Evolutionary conservation across 2,329 filamentous ascomycete species (phyloP).

Genomic region (Diaporthe batatas): DNA sequence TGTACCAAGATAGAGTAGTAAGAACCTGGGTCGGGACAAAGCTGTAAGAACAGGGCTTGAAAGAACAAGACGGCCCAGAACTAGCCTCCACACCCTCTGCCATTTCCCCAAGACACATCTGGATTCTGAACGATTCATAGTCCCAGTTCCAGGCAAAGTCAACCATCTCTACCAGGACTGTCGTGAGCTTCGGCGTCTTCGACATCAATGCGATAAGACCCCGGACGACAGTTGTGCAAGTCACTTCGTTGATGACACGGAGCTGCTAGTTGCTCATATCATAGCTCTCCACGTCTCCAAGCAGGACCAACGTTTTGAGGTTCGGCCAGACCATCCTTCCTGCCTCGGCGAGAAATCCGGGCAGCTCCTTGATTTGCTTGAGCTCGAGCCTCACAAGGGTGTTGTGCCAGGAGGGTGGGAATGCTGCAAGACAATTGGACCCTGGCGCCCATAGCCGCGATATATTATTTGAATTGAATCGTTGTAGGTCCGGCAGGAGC

Average conservation of each 20-base stretch:
- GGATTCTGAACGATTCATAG: neutral
- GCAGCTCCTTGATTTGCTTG: neutral
- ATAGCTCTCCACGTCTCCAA: neutral
- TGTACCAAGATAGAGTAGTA: neutral
- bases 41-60: neutral
- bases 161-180: neutral
- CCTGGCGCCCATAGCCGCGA: neutral
- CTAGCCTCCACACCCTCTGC: neutral
- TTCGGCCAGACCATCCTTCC: neutral
- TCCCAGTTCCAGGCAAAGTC: neutral
- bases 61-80: neutral
- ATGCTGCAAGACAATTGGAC: neutral
- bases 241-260: no score
- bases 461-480: accelerated
- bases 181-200: neutral
- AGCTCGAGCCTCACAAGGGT: neutral
- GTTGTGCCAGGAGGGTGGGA: neutral
- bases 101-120: neutral
- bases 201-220: neutral
- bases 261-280: neutral
- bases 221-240: neutral
- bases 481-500: neutral
- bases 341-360: neutral
- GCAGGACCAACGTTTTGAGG: neutral
- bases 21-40: neutral